phyloP scores from a whole-genome alignment of 2,329 filamentous ascomycete genomes.

The Paracorniculantispora psalliotae region DNA sequence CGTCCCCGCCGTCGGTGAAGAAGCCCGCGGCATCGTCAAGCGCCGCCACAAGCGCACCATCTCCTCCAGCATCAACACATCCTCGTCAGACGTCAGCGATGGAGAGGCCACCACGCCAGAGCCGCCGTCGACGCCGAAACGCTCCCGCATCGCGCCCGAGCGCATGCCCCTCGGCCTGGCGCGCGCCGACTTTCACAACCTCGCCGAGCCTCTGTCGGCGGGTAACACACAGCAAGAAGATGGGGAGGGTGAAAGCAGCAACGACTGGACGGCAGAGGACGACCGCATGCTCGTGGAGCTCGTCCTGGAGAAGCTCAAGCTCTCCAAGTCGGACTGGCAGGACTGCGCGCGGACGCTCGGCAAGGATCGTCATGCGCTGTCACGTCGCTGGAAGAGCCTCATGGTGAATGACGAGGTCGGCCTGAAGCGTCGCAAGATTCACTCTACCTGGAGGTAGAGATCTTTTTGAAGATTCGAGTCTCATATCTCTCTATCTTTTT shows the following conservation, averaged over 20 bases:
- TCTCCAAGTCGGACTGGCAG: slow-evolving; percentile 61
- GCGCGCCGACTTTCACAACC: slow-evolving; percentile 52
- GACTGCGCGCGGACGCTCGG: slow-evolving; percentile 61
- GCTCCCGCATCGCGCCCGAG: slow-evolving; percentile 55
- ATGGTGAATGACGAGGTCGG: slow-evolving; percentile 56
- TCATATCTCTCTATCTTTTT: neutral
- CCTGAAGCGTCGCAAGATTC: slow-evolving; percentile 49
- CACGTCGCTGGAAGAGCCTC: slow-evolving; percentile 58
- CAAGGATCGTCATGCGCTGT: slow-evolving; percentile 53
- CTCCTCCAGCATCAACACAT: slow-evolving; percentile 15
- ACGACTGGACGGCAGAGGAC: slow-evolving; percentile 57
- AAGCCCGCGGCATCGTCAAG: slow-evolving; percentile 47
- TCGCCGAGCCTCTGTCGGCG: slow-evolving; percentile 21
- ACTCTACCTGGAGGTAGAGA: slow-evolving; percentile 47
- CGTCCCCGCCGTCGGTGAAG: slow-evolving; percentile 21
- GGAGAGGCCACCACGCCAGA: neutral
- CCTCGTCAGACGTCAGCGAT: slow-evolving; percentile 20
- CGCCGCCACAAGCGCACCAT: slow-evolving; percentile 26
- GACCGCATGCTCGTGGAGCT: slow-evolving; percentile 63
- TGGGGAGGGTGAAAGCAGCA: slow-evolving; percentile 32
- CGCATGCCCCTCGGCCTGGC: slow-evolving; percentile 56
- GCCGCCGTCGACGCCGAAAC: slow-evolving; percentile 52
- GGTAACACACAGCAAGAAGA: slow-evolving; percentile 20
- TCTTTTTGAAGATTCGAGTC: neutral
- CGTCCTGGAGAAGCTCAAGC: slow-evolving; percentile 60